phyloP scores from a whole-genome alignment of 1,139 yeast genomes.

The Chernovozyma sophiae-reginae region DNA sequence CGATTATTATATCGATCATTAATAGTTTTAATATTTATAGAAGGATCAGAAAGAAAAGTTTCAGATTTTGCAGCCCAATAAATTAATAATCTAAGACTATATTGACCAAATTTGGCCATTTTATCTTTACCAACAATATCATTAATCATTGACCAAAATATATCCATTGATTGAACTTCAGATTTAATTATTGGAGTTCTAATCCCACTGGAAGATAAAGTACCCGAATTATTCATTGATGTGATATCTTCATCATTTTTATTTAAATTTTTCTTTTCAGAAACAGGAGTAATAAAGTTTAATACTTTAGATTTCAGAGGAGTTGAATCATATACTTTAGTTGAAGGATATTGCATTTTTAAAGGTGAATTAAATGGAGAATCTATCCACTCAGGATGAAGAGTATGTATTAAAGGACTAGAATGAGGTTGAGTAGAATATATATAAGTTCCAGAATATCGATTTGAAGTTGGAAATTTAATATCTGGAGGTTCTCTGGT shows the following conservation, averaged over 20 bases:
- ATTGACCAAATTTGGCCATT: constrained; percentile 60
- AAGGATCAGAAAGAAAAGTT: constrained; percentile 30
- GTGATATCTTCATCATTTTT: constrained; percentile 1
- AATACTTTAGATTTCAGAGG: constrained; percentile 14
- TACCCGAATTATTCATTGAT: background rate
- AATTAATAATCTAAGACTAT: constrained; percentile 50
- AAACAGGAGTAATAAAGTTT: constrained; percentile 23
- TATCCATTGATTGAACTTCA: constrained; percentile 23
- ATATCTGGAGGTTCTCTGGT: constrained; percentile 1
- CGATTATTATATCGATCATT: constrained; percentile 30
- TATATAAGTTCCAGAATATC: constrained; percentile 1
- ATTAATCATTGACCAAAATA: constrained; percentile 50
- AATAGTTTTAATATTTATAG: constrained; percentile 27
- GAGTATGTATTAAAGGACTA: constrained; percentile 18
- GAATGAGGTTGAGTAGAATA: constrained; percentile 14
- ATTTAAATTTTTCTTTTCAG: constrained; percentile 13
- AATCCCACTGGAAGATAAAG: background rate
- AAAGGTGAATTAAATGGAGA: constrained; percentile 24
- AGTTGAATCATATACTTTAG: constrained; percentile 8
- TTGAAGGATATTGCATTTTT: constrained; percentile 10
- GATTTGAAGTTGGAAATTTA: background rate
- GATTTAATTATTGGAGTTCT: background rate
- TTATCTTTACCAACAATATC: constrained; percentile 67
- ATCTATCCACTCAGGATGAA: constrained; percentile 39
- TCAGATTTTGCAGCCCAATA: constrained; percentile 45